Base-by-base conservation (phyloP, 139 green algal species). In the Chlorella sorokiniana region DNA sequence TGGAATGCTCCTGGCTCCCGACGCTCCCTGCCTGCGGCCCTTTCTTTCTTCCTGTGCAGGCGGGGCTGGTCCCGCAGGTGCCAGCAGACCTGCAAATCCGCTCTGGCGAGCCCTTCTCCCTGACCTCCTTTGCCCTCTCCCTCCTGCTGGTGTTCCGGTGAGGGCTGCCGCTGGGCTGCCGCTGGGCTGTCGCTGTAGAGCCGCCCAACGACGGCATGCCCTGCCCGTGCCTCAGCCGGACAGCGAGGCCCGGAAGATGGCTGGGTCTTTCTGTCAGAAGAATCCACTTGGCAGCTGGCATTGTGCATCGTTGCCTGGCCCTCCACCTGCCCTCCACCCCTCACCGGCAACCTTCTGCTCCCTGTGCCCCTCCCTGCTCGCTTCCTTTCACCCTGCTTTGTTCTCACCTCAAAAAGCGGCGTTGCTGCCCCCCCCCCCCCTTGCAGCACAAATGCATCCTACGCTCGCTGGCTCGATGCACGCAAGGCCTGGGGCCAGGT, bases 381-480 rank as follows among this genome's bases (percentile, higher is more conserved):
- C 63, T 22, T 83, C 27, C 59, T 70, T 31, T 11, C 33, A 14
- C 31, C 7, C 10, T 70, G 63, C 63, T 70, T 42, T 44, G 63
- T 31, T 70, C 23, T 27, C 29, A 4, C 22, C n/a, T 6, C 61
- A 20, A 16, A 56, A 11, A 56, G 48, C n/a, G n/a, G n/a, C 16
- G 48, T 16, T 56, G 48, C 14, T 56, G 48, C 4, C 61, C 29
- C 25, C 4, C 29, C 27, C 4, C n/a, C 29, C 27, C 18, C 69
- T 68, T 71, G 25, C 76, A 88, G 86, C 2, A 91, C 88, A 40
- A 91, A 91, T 74, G 78, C 71, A 56, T 72, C 38, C 29, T 91
- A 91, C 59, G 42, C 63, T 69, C 76, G 83, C 11, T 85, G 85
- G 85, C 79, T 87, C 67, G 86, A 91, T 33, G 83, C 81, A 4